Percentiles rank a stretch among this genome's conserved stretches.
Evolutionary conservation across 2,329 filamentous ascomycete species (phyloP).

Genomic region (Arthrobotrys musiformis): DNA sequence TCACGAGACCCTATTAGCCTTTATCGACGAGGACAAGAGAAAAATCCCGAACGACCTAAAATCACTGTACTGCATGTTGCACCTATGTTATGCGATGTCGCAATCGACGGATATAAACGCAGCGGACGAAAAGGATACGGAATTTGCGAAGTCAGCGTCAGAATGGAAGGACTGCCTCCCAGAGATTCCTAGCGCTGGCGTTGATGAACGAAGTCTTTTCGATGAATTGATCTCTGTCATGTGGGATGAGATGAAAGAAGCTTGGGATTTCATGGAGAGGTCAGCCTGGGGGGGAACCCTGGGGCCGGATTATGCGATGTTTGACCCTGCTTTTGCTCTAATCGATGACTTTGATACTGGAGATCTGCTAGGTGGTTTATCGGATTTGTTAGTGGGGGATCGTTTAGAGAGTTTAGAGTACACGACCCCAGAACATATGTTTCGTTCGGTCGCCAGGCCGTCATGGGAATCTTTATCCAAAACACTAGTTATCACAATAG

Average conservation of each 20-base stretch:
- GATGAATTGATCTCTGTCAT: slow-evolving; percentile 4
- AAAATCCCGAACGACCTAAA: neutral
- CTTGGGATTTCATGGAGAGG: neutral
- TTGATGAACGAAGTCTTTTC: slow-evolving; percentile 5
- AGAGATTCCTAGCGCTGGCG: neutral
- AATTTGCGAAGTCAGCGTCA: slow-evolving; percentile 1
- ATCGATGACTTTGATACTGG: neutral
- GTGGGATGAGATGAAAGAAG: slow-evolving; percentile 4
- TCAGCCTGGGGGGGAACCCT: neutral
- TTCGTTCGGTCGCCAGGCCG: neutral
- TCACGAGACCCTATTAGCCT: neutral
- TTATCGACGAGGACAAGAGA: neutral
- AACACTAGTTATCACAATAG: neutral
- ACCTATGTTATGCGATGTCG: slow-evolving; percentile 14
- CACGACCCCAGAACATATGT: neutral
- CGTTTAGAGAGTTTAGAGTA: too few species aligned
- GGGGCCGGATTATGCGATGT: neutral
- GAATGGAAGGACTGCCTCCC: slow-evolving; percentile 17
- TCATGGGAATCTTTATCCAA: neutral
- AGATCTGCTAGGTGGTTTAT: too few species aligned
- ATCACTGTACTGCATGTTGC: slow-evolving; percentile 7
- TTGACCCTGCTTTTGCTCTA: neutral
- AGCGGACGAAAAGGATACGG: neutral
- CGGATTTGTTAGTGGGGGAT: neutral
- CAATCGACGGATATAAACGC: neutral